Evolutionary conservation across 345 rosid genomes (phyloP).

Genomic region (Salix suchowensis): DNA sequence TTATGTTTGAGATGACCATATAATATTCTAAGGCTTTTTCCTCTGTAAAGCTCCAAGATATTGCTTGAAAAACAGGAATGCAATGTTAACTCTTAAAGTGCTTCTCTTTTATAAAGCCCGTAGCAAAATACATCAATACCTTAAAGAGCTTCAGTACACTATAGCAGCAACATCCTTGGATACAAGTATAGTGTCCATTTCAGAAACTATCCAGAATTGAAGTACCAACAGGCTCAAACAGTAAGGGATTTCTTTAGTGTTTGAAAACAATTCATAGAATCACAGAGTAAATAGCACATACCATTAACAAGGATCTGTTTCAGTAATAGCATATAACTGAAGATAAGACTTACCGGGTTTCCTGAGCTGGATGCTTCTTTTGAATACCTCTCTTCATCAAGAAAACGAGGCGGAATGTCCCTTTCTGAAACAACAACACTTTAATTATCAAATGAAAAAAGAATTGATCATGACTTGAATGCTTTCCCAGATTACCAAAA

Average conservation of each 20-base stretch:
- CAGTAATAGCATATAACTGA: neutral
- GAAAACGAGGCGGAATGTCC: slow-evolving; percentile 74
- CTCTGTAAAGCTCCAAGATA: neutral
- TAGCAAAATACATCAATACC: neutral
- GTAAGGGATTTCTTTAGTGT: neutral
- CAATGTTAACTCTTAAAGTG: neutral
- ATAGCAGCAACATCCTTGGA: neutral
- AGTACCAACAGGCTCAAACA: neutral
- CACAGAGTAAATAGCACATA: neutral
- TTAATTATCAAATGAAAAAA: neutral
- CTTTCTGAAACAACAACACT: slow-evolving; percentile 53
- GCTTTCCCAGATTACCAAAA: neutral
- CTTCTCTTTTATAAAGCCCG: neutral
- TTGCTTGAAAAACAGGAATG: neutral
- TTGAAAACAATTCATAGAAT: neutral
- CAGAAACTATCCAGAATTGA: neutral
- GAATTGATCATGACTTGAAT: neutral
- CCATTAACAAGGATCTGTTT: neutral
- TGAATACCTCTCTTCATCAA: slow-evolving; percentile 65
- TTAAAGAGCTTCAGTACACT: neutral
- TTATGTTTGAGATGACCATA: neutral
- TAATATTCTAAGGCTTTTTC: neutral
- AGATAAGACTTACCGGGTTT: slow-evolving; percentile 44
- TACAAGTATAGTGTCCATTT: neutral
- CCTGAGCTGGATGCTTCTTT: slow-evolving; percentile 89